phyloP scores from a whole-genome alignment of 768 basidiomycete genomes.

The Russula earlei region DNA sequence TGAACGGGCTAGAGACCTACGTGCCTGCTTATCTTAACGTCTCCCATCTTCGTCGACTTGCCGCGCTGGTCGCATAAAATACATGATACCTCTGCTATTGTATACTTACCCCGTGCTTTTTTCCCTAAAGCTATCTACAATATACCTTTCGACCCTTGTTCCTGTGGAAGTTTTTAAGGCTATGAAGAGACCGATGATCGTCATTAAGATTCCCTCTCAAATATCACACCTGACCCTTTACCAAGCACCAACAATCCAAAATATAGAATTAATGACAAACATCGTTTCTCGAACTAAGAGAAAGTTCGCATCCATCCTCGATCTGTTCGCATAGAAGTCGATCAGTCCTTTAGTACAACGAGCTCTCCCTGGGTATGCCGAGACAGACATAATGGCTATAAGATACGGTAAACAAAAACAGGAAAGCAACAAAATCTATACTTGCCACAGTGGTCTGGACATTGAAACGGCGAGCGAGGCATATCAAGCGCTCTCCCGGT shows the following conservation, averaged over 20 bases:
- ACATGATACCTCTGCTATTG: not conserved
- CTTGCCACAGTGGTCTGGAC: slow-evolving; percentile 21
- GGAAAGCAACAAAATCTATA: slow-evolving; percentile 22
- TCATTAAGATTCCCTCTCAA: not conserved
- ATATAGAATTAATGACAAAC: not conserved
- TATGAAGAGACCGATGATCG: not conserved
- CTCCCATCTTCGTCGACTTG: slow-evolving; percentile 78
- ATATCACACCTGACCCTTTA: not conserved
- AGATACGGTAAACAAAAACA: not conserved
- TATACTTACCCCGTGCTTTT: slow-evolving; percentile 9
- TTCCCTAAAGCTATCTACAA: slow-evolving; percentile 10
- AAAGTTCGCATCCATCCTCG: slow-evolving; percentile 39
- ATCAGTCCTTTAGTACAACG: slow-evolving; percentile 39
- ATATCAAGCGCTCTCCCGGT: slow-evolving; percentile 59
- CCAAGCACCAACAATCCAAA: not conserved
- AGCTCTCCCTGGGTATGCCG: slow-evolving; percentile 22
- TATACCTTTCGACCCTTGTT: slow-evolving; percentile 8
- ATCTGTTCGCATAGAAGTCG: slow-evolving; percentile 39
- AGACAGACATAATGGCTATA: slow-evolving; percentile 37
- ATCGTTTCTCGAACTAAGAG: slow-evolving; percentile 1
- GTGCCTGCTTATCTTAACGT: slow-evolving; percentile 88
- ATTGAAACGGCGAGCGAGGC: slow-evolving; percentile 31
- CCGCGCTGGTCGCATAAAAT: slow-evolving; percentile 68
- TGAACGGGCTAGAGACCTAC: slow-evolving; percentile 93
- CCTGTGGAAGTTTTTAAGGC: not conserved